These are phyloP conservation scores for Parasitella parasitica DNA, from an alignment of 371 early-diverging fungal species.

Conservation along the genomic window DNA sequence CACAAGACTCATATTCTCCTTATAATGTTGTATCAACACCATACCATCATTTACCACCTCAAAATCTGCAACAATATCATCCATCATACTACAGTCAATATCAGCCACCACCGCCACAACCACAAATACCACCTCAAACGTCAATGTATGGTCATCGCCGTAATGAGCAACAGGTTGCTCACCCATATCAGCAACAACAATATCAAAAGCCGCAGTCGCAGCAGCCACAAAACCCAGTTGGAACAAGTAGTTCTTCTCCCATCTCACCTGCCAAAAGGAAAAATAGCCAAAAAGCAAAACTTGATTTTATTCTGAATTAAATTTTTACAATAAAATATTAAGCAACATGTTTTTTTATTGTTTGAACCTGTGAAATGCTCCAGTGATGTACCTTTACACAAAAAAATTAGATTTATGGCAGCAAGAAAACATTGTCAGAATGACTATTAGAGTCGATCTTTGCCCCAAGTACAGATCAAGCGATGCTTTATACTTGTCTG, in stretches of 20 bases:
- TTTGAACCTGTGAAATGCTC: too few relatives aligned
- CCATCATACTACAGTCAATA: not conserved
- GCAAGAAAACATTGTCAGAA: too few relatives aligned
- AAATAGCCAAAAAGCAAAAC: slow-evolving; percentile 25
- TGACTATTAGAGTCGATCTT: too few relatives aligned
- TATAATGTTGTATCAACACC: not conserved
- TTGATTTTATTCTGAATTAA: slow-evolving; percentile 28
- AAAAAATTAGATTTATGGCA: too few relatives aligned
- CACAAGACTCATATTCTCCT: not conserved
- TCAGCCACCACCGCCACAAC: not conserved
- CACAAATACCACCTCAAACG: not conserved
- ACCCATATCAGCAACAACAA: not conserved
- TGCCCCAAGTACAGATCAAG: too few relatives aligned
- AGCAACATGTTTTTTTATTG: too few relatives aligned
- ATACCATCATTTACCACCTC: not conserved
- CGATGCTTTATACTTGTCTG: too few relatives aligned
- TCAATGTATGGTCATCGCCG: not conserved
- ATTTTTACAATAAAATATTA: too few relatives aligned
- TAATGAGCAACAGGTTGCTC: slow-evolving; percentile 20
- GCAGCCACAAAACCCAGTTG: not conserved
- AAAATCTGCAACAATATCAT: not conserved
- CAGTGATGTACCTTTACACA: too few relatives aligned
- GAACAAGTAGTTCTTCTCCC: not conserved
- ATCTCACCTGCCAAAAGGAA: slow-evolving; percentile 8
- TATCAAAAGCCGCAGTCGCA: not conserved